A percentile compares a stretch with the other conserved stretches of the same genome.
Conservation (phyloP, 1,284 basidiomycete species). For the Bondarzewia mesenterica region DNA sequence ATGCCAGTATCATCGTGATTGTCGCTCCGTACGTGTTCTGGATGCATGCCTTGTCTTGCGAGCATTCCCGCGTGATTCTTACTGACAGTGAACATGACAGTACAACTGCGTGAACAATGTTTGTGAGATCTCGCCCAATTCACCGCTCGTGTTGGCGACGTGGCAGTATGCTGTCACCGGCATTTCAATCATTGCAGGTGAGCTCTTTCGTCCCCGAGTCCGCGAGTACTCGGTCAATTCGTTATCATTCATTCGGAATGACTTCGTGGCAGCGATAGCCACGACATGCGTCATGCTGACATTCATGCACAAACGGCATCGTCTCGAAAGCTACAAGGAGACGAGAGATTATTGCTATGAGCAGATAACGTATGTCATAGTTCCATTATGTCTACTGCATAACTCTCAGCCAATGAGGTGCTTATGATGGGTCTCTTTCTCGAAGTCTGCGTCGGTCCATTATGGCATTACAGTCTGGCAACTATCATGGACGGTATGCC, state of each 20-base stretch:
- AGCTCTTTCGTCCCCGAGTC: constrained; percentile 10
- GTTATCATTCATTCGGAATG: neutral
- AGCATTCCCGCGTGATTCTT: neutral
- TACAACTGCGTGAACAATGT: constrained; percentile 18
- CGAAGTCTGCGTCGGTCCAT: neutral
- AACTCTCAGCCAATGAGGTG: neutral
- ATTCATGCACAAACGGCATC: constrained; percentile 41
- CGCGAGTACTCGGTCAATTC: neutral
- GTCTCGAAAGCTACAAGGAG: constrained; percentile 34
- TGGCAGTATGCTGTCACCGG: constrained; percentile 40
- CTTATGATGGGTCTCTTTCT: neutral
- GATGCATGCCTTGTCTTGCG: neutral
- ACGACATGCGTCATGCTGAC: constrained; percentile 35
- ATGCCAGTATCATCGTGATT: constrained; percentile 55
- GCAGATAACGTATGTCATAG: constrained; percentile 36
- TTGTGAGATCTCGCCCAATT: constrained; percentile 27
- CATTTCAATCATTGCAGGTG: constrained; percentile 32
- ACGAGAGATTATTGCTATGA: constrained; percentile 48
- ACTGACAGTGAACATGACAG: constrained; percentile 9
- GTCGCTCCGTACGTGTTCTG: constrained; percentile 29
- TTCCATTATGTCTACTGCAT: neutral
- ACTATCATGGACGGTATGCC: no score
- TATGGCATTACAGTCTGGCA: neutral
- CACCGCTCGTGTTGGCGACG: constrained; percentile 24
- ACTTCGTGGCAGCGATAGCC: constrained; percentile 29